Conservation (phyloP, 2,329 filamentous ascomycete genomes). For the Microcyclospora pomicola region DNA sequence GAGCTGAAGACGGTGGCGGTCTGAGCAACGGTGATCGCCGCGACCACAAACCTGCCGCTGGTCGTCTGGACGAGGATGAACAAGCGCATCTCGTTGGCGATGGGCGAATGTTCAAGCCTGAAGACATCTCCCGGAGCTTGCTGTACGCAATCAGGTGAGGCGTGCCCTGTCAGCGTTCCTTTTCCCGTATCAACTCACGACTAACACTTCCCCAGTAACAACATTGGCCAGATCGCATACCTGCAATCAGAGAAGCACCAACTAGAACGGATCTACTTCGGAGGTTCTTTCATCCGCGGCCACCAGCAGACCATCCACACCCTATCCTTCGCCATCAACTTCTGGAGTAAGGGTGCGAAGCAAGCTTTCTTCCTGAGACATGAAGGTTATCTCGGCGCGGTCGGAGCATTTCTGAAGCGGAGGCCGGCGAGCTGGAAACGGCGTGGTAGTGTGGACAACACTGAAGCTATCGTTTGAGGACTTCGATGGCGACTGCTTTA, state of each 20-base stretch:
- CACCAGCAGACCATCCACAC: conserved; percentile 98
- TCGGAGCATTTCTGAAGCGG: conserved; percentile 84
- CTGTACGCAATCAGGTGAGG: conserved; percentile 69
- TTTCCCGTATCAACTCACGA: neutral
- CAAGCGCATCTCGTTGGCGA: conserved; percentile 23
- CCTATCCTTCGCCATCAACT: conserved; percentile 88
- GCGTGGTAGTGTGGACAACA: conserved; percentile 27
- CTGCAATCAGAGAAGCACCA: conserved; percentile 93
- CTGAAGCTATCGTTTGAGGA: no score
- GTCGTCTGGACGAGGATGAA: conserved; percentile 18
- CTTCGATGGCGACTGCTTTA: no score
- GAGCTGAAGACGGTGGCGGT: conserved; percentile 59
- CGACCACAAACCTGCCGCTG: conserved; percentile 6
- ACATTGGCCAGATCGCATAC: conserved; percentile 95
- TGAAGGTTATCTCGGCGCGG: conserved; percentile 86
- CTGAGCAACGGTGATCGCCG: conserved; percentile 38
- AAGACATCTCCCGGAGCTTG: conserved; percentile 81
- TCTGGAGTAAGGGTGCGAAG: conserved; percentile 89
- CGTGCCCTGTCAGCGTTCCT: neutral
- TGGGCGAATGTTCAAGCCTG: conserved; percentile 50
- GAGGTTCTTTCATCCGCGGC: conserved; percentile 89
- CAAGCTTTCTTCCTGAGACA: conserved; percentile 93
- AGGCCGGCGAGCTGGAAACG: conserved; percentile 87
- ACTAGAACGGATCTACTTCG: conserved; percentile 89
- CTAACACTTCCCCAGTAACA: conserved; percentile 51